Evolutionary conservation across 2,329 filamentous ascomycete species (phyloP).

Genomic region (Diaporthe destruens): DNA sequence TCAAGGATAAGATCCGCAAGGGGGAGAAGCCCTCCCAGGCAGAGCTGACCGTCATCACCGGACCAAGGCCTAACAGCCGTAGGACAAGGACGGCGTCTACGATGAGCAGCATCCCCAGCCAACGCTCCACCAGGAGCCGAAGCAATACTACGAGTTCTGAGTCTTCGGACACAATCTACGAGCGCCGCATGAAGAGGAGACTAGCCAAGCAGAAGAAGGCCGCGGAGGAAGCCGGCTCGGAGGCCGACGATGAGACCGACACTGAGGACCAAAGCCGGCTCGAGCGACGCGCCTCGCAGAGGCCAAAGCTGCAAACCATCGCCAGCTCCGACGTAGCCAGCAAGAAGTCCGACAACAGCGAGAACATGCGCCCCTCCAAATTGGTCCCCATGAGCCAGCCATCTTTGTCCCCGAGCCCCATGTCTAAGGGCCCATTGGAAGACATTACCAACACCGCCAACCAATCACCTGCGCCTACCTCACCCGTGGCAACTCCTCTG

Average conservation of each 20-base stretch:
- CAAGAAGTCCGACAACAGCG: slow-evolving; percentile 49
- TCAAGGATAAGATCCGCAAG: slow-evolving; percentile 60
- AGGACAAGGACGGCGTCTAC: slow-evolving; percentile 44
- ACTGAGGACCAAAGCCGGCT: slow-evolving; percentile 44
- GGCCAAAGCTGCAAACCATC: slow-evolving; percentile 62
- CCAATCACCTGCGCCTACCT: slow-evolving; percentile 18
- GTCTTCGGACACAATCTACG: slow-evolving; percentile 44
- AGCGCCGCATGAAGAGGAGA: slow-evolving; percentile 39
- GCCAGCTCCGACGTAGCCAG: slow-evolving; percentile 55
- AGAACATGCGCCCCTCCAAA: slow-evolving; percentile 35
- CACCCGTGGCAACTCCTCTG: slow-evolving; percentile 20
- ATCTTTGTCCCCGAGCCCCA: slow-evolving; percentile 16
- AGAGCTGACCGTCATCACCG: slow-evolving; percentile 42
- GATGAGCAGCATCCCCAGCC: slow-evolving; percentile 45
- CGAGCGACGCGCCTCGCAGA: slow-evolving; percentile 54
- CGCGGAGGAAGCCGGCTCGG: slow-evolving; percentile 41
- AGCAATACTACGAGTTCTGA: slow-evolving; percentile 48
- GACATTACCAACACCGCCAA: slow-evolving; percentile 39
- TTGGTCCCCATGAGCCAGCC: slow-evolving; percentile 29
- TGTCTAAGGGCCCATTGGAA: slow-evolving; percentile 33
- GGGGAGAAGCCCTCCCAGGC: slow-evolving; percentile 53
- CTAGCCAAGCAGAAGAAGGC: slow-evolving; percentile 35
- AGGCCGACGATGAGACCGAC: slow-evolving; percentile 48
- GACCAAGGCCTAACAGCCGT: slow-evolving; percentile 44
- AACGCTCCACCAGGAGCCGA: slow-evolving; percentile 45